Conservation (phyloP, 2,329 filamentous ascomycete species). For the Hypoxylon sp. region DNA sequence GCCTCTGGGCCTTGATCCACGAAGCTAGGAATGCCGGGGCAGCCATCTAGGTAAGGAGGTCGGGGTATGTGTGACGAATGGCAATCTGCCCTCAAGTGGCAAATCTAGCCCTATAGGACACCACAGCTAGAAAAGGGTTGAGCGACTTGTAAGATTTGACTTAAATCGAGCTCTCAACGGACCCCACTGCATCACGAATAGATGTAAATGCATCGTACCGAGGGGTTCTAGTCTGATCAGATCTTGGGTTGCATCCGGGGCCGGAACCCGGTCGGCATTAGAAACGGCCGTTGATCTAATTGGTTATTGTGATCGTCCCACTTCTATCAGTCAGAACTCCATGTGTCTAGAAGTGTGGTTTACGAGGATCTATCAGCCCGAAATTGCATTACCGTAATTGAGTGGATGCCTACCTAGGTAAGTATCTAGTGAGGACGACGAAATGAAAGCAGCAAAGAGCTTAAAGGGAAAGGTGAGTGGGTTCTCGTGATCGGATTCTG, state of each 20-base stretch:
- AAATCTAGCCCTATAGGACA: slow-evolving; percentile 3
- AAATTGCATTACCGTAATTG: slow-evolving; percentile 5
- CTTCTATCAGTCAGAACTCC: slow-evolving; percentile 13
- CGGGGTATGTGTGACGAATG: slow-evolving; percentile 4
- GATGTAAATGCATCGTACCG: slow-evolving; percentile 11
- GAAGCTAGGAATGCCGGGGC: slow-evolving; percentile 18
- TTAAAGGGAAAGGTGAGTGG: slow-evolving; percentile 28
- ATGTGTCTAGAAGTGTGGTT: slow-evolving; percentile 9
- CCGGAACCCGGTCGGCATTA: slow-evolving; percentile 26
- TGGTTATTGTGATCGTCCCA: slow-evolving; percentile 19
- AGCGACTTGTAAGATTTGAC: slow-evolving; percentile 1
- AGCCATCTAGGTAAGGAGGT: slow-evolving; percentile 23
- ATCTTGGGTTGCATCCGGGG: slow-evolving; percentile 26
- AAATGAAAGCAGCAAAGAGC: slow-evolving; percentile 22
- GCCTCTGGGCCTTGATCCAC: slow-evolving; percentile 37
- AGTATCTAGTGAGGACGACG: not conserved
- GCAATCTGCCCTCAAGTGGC: not conserved
- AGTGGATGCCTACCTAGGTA: too few species aligned
- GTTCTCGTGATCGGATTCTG: not conserved
- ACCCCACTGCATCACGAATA: slow-evolving; percentile 16
- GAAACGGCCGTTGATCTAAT: slow-evolving; percentile 6
- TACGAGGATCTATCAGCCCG: slow-evolving; percentile 1
- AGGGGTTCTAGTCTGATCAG: slow-evolving; percentile 7
- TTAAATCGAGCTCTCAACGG: slow-evolving; percentile 1
- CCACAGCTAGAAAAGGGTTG: slow-evolving; percentile 7